phyloP scores from a whole-genome alignment of 1,284 basidiomycete species.

The Mycosarcoma mackinlayi region DNA sequence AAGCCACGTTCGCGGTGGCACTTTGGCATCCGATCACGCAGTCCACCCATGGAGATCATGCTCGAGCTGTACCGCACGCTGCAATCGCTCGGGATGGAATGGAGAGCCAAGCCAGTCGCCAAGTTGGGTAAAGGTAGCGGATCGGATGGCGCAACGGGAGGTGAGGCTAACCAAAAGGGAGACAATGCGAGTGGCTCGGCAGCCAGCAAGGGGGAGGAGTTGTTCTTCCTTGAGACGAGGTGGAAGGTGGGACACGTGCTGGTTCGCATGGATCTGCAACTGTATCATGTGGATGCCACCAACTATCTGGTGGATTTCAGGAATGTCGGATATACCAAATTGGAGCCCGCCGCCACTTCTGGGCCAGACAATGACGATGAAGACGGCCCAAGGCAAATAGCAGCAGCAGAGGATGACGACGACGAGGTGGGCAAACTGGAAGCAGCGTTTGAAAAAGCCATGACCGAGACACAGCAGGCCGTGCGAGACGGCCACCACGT shows the following conservation, averaged over 20 bases:
- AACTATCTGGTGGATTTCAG: conserved; percentile 99
- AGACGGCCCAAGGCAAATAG: neutral
- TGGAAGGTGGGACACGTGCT: conserved; percentile 77
- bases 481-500: conserved; percentile 30
- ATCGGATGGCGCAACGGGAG: conserved; percentile 40
- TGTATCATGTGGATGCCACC: conserved; percentile 93
- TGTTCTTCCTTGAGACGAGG: conserved; percentile 95
- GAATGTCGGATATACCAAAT: conserved; percentile 88
- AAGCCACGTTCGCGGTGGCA: conserved; percentile 79
- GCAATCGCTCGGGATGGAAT: conserved; percentile 94
- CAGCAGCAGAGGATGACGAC: neutral
- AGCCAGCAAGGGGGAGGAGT: conserved; percentile 71
- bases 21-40: conserved; percentile 93
- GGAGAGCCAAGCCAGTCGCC: conserved; percentile 71
- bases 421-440: conserved; percentile 28
- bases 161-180: conserved; percentile 30
- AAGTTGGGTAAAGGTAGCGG: conserved; percentile 18
- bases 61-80: conserved; percentile 95
- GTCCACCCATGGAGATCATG: conserved; percentile 99
- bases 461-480: conserved; percentile 27
- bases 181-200: conserved; percentile 68
- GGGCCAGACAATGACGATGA: conserved; percentile 1
- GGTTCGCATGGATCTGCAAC: conserved; percentile 89
- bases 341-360: conserved; percentile 69
- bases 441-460: conserved; percentile 41